Evolutionary conservation across 805 yeast species (phyloP), one percentile per base, ranked within the genome.

Genomic region (Diddensiella santjacobensis): DNA sequence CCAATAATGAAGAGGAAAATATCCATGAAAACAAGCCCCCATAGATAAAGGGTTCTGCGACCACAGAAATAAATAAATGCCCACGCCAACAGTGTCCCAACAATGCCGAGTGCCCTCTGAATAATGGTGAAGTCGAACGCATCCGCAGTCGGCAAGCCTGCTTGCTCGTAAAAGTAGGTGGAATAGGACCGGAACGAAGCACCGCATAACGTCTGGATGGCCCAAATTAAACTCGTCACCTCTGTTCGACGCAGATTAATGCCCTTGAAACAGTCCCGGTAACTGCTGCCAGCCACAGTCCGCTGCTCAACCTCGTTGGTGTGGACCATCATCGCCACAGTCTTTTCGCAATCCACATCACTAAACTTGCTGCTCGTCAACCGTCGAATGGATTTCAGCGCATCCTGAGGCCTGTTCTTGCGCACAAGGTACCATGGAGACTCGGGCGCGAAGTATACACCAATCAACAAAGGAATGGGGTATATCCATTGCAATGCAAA

Each of bases 401-500:
- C 83, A 8, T 73, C 74, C 0, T 64, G 65, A 22, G 58, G 38
- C 44, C 62, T 64, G 1, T 71, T 73, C 54, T 69, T 68, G 45
- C 71, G 69, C 2, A 73, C 71, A 40, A 77, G 61, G 78, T 79
- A 78, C 73, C 78, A 74, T 26, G 84, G 84, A 11, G 80, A 75
- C 48, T 79, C 83, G 3, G 64, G 65, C 5, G 83, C 83, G 31
- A 79, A 74, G 30, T 18, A 35, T 2, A 50, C 38, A 1, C 29
- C 51, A 2, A 75, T 60, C 22, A 70, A 54, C 20, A 79, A 58
- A 26, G 80, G 79, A 11, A 71, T 58, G 3, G 80, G 77, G 81
- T 80, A 79, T 2, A 70, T 62, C 83, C 83, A 79, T 62, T 79
- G 84, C 10, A 79, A 49, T 3, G 79, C 83, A 58, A 75, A 77